Base-by-base conservation (phyloP, 306 rosid genomes). In the Quercus mongolica region DNA sequence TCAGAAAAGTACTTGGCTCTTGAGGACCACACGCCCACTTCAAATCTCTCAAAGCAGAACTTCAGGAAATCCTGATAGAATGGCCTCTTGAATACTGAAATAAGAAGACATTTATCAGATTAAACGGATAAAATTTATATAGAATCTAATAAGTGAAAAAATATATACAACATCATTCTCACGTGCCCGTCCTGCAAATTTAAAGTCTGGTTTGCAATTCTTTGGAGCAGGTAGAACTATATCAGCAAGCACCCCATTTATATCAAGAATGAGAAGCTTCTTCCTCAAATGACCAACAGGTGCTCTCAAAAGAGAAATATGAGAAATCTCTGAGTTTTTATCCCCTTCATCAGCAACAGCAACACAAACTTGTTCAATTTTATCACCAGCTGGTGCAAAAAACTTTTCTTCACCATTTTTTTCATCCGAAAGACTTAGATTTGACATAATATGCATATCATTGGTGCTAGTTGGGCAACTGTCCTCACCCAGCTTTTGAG, bases 11-110 rank as follows among this genome's bases (percentile, higher is more conserved):
- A 94, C 99, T 78, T 86, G 55, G 54, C 74, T 89, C 99, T 88
- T 74, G 99, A 92, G 76, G 99, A 88, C 99, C 99, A 94, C 49
- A 92, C 61, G 21, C 83, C 99, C 71, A 92, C 97, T 86, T 94
- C 97, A 87, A 94, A 94, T 9, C 80, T 86, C 84, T 92, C 90
- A 28, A 94, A 94, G 94, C 99, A 94, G 85, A 92, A 94, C 71
- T 84, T 77, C 56, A 92, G 87, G 81, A 94, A 94, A 83, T 92
- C 97, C 20, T 54, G 41, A 85, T 68, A 94, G 84, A 75, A 90
- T 57, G 99, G 97, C 75, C 97, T 94, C 85, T 86, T 90, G 89
- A 90, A 91, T 79, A 92, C 99, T 94, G 92, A 77, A 91, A 80
- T 33, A 52, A 79, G 52, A 72, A 58, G 80, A 84, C 56, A 82